Evolutionary conservation across 1,284 basidiomycete genomes (phyloP), one percentile per base, ranked within the genome.

Genomic region (Irpex sp.): DNA sequence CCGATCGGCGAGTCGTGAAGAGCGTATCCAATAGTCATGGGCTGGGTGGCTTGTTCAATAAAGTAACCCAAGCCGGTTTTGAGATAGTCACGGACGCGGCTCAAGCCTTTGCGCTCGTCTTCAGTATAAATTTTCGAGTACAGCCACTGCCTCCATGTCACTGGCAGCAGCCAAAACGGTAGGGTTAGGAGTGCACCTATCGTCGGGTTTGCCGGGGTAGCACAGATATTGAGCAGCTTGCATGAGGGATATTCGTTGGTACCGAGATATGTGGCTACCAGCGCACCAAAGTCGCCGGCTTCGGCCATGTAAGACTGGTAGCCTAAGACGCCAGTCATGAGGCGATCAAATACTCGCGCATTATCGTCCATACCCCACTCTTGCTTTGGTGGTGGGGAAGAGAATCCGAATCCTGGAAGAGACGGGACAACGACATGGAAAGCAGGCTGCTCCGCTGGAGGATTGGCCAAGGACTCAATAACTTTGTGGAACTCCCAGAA

Each of bases 391-490:
- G 69, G 65, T 3, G 64, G 46, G 46, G 65, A 63, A 7, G 67
- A 68, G 56, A 69, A 68, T 19, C 59, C 65, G 36, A 68, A 69
- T 4, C 68, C 68, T 11, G 67, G 67, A 26, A 69, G 58, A 36
- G 65, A 68, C 3, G 63, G 63, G 11, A 63, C 60, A 43, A 68
- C 67, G n/a, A 69, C 62, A 56, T 68, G 63, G 59, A 68, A 69
- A n/a, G 63, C 63, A n/a, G 67, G 67, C 21, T 62, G 53, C 5
- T 54, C 65, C 5, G 63, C 50, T 15, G 66, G 65, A 59, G 66
- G 43, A 43, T 67, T 60, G 3, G 62, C 63, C n/a, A 67, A 46
- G 8, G 50, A 19, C 4, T 61, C 50, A 17, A 67, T 43, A 37
- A 65, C 39, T 37, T 37, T 59, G 47, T 67, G 64, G 47, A 61